A percentile compares a stretch with the other conserved stretches of the same genome.
These are phyloP conservation scores for Capsicum baccatum DNA, from an alignment of 257 asterid species.

Conservation along the genomic window DNA sequence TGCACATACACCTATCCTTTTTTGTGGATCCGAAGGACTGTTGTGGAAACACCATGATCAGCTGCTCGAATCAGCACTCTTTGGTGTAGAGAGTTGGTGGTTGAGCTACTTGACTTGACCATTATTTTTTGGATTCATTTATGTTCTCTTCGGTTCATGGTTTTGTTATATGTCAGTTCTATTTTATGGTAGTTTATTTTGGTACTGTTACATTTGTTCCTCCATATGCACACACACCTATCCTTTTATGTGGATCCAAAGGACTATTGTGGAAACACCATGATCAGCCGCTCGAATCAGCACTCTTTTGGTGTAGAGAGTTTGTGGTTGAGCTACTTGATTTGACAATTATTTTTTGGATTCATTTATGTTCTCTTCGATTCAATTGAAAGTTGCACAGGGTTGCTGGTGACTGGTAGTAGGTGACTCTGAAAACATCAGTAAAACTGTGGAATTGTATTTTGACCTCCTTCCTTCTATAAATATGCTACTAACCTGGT, in stretches of 20 bases:
- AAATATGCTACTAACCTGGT: not conserved
- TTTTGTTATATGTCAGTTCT: slow-evolving; percentile 21
- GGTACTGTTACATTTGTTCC: not conserved
- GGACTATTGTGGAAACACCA: not conserved
- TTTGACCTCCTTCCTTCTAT: not conserved
- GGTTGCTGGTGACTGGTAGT: not conserved
- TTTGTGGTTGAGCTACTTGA: slow-evolving; percentile 10
- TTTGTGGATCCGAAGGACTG: not conserved
- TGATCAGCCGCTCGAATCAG: not conserved
- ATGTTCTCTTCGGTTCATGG: not conserved
- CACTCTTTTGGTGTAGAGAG: slow-evolving; percentile 16
- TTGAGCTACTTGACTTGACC: too few species aligned
- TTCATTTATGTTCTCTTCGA: not conserved
- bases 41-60: not conserved
- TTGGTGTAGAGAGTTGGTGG: too few species aligned
- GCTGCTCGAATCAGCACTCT: too few species aligned
- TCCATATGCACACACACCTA: not conserved
- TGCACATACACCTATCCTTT: not conserved
- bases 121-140: too few species aligned
- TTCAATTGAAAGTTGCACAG: not conserved
- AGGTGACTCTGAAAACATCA: not conserved
- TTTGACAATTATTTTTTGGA: not conserved
- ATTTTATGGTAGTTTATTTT: slow-evolving; percentile 1
- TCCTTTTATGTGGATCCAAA: not conserved
- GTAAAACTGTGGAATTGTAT: not conserved